phyloP scores from a whole-genome alignment of 2,329 filamentous ascomycete species.

The Rhynchosporium secalis region DNA sequence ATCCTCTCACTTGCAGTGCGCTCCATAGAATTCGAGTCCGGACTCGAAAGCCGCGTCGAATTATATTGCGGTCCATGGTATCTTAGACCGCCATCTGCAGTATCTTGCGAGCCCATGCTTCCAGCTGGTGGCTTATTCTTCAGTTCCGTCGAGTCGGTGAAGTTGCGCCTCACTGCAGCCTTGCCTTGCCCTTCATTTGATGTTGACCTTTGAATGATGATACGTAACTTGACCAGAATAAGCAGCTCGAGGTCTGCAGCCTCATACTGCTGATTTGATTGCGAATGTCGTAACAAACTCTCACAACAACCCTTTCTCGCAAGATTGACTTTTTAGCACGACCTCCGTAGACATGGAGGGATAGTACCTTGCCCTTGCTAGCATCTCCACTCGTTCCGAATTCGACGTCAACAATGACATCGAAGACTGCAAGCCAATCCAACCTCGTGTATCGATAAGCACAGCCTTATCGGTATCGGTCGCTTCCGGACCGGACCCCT shows the following conservation, averaged over 20 bases:
- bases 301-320: not conserved
- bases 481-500: slow-evolving; percentile 10
- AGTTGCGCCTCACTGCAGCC: slow-evolving; percentile 8
- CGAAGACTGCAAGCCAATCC: slow-evolving; percentile 15
- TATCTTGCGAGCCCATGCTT: slow-evolving; percentile 9
- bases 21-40: slow-evolving; percentile 40
- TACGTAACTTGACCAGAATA: slow-evolving; percentile 5
- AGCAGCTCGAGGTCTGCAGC: not conserved
- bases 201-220: slow-evolving; percentile 20
- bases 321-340: too few relatives aligned
- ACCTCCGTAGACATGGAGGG: too few relatives aligned
- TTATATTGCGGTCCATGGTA: slow-evolving; percentile 46
- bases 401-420: slow-evolving; percentile 8
- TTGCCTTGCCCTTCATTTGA: not conserved
- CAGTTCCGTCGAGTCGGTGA: not conserved
- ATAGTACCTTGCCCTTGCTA: not conserved
- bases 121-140: not conserved
- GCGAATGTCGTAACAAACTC: not conserved
- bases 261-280: not conserved
- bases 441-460: slow-evolving; percentile 16
- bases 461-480: not conserved
- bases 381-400: slow-evolving; percentile 1
- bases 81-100: slow-evolving; percentile 42
- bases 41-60: slow-evolving; percentile 42
- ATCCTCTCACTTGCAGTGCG: slow-evolving; percentile 44